These are phyloP conservation scores for Andrographis paniculata DNA, from an alignment of 305 asterid genomes.

Conservation along the genomic window DNA sequence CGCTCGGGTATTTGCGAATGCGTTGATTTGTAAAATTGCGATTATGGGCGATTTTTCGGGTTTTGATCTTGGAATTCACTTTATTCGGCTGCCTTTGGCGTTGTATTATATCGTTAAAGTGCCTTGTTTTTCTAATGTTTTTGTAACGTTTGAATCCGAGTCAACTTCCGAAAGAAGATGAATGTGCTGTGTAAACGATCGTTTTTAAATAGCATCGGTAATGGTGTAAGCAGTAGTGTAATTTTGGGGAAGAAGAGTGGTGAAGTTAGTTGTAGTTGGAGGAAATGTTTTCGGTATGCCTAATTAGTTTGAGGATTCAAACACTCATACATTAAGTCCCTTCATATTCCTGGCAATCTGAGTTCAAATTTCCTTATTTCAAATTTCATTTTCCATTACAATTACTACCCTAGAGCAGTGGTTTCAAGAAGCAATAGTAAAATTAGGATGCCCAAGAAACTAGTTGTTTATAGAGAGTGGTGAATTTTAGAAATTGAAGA, in stretches of 20 bases:
- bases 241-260: constrained; percentile 12
- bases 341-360: no score
- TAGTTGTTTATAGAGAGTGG: no score
- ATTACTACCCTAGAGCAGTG: no score
- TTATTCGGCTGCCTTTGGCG: constrained; percentile 5
- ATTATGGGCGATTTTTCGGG: constrained; percentile 10
- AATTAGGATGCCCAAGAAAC: no score
- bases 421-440: no score
- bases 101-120: constrained; percentile 12
- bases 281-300: not conserved
- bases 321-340: no score
- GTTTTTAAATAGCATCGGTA: not conserved
- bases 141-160: not conserved
- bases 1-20: constrained; percentile 12
- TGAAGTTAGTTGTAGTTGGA: constrained; percentile 11
- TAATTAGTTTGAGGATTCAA: not conserved
- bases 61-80: constrained; percentile 11
- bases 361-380: no score
- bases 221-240: constrained; percentile 3
- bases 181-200: not conserved
- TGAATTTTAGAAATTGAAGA: no score
- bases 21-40: constrained; percentile 5
- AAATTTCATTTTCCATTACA: no score
- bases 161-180: not conserved
- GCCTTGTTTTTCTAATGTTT: not conserved